These are phyloP conservation scores for Suhomyces xylopsoci DNA, from an alignment of 805 yeast species.

Conservation along the genomic window DNA sequence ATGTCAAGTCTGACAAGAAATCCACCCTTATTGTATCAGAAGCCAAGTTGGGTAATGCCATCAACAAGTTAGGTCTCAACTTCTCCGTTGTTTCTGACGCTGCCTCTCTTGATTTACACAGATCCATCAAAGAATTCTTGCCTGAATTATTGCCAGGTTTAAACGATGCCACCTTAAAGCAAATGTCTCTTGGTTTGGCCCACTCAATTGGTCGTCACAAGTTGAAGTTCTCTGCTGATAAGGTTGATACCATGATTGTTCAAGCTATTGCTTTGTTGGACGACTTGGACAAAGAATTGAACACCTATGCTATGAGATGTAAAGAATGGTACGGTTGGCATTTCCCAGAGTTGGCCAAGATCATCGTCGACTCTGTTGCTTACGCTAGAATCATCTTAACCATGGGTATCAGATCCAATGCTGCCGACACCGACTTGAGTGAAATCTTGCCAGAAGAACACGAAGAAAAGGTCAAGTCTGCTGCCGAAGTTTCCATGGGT, in stretches of 20 bases:
- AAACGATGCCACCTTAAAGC: constrained; percentile 75
- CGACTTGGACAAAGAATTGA: constrained; percentile 94
- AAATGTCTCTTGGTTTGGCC: constrained; percentile 97
- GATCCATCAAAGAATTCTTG: constrained; percentile 91
- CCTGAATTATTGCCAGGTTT: constrained; percentile 95
- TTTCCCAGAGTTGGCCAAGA: constrained; percentile 98
- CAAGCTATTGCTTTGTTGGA: constrained; percentile 97
- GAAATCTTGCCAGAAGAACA: constrained; percentile 46
- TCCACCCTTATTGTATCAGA: constrained; percentile 88
- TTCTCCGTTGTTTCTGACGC: constrained; percentile 91
- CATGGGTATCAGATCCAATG: constrained; percentile 93
- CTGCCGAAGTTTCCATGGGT: constrained; percentile 99
- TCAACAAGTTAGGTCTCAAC: constrained; percentile 88
- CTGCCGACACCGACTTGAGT: constrained; percentile 78
- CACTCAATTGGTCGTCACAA: constrained; percentile 98
- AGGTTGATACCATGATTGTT: constrained; percentile 98
- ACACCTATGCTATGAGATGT: constrained; percentile 98
- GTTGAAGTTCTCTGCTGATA: constrained; percentile 95
- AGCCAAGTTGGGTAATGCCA: constrained; percentile 92
- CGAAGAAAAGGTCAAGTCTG: constrained; percentile 71
- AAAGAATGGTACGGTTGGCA: constrained; percentile 99
- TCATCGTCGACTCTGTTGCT: constrained; percentile 92
- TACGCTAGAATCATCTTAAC: constrained; percentile 89
- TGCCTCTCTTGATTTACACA: constrained; percentile 87
- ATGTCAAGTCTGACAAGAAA: constrained; percentile 75